Percentiles rank a stretch among this genome's conserved stretches.
Conservation (phyloP, 2,329 filamentous ascomycete genomes). For the Cladophialophora yegresii region DNA sequence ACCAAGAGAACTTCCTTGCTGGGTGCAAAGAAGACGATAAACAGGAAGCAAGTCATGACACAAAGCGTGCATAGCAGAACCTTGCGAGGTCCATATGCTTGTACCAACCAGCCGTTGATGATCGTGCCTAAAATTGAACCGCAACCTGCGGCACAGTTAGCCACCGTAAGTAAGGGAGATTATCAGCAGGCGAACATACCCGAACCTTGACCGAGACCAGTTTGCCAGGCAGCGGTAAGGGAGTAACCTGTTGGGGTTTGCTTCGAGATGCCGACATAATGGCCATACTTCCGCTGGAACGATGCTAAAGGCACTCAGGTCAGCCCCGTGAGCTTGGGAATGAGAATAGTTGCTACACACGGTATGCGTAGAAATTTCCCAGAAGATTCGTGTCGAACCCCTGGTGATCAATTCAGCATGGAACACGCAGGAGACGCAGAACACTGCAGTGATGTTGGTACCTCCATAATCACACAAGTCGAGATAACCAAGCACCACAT, state of each 20-base stretch:
- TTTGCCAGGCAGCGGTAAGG: constrained; percentile 29
- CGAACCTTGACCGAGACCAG: constrained; percentile 25
- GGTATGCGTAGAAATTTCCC: constrained; percentile 53
- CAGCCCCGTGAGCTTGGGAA: neutral
- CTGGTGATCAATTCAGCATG: neutral
- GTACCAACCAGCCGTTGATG: constrained; percentile 52
- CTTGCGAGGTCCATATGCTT: constrained; percentile 52
- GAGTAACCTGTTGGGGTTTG: constrained; percentile 24
- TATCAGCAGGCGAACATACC: neutral
- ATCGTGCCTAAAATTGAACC: constrained; percentile 60
- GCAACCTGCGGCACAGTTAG: constrained; percentile 48
- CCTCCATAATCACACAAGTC: constrained; percentile 55
- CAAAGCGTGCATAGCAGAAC: constrained; percentile 53
- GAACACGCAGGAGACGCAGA: neutral
- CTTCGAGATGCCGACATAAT: constrained; percentile 18
- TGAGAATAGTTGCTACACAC: neutral
- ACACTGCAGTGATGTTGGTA: neutral
- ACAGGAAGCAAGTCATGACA: constrained; percentile 51
- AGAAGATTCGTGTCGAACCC: constrained; percentile 56
- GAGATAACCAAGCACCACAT: constrained; percentile 47
- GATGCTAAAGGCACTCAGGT: constrained; percentile 13
- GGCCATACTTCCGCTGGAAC: constrained; percentile 26
- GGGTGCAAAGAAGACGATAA: constrained; percentile 56
- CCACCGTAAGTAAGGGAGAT: neutral
- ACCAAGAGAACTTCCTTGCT: constrained; percentile 51